These are phyloP conservation scores for Backusella morwellensis DNA, from an alignment of 192 early-diverging fungal genomes.

Conservation along the genomic window DNA sequence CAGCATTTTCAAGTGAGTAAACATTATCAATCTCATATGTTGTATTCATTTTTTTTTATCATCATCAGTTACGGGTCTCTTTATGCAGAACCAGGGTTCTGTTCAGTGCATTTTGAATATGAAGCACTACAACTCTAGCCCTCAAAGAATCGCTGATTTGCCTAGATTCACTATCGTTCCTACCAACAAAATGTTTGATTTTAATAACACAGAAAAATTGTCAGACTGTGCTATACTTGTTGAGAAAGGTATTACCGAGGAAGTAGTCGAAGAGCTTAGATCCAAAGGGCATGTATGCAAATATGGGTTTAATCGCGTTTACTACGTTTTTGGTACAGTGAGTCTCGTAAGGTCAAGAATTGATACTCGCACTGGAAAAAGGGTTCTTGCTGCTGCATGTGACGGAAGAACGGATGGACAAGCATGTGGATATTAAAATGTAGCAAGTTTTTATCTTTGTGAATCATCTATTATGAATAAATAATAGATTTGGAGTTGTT, in stretches of 20 bases:
- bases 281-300: conserved; percentile 57
- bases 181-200: conserved; percentile 16
- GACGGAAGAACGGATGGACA: conserved; percentile 60
- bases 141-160: conserved; percentile 58
- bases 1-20: conserved; percentile 44
- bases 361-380: conserved; percentile 39
- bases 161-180: conserved; percentile 64
- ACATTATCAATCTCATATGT: too few relatives aligned
- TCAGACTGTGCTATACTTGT: conserved; percentile 43
- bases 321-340: conserved; percentile 64
- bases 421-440: conserved; percentile 42
- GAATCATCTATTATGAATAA: background rate
- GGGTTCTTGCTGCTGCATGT: conserved; percentile 46
- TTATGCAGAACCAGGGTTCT: conserved; percentile 82
- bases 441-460: background rate
- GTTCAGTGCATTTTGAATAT: conserved; percentile 74
- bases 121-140: conserved; percentile 49
- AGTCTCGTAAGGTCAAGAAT: conserved; percentile 55
- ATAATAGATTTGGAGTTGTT: background rate
- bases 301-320: background rate
- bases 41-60: background rate
- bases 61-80: conserved; percentile 67
- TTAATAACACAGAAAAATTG: conserved; percentile 4
- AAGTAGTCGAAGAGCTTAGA: conserved; percentile 44
- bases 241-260: conserved; percentile 59